Evolutionary conservation across 495 filamentous ascomycete species (phyloP), one percentile per base, ranked within the genome.

Genomic region (Lasiosphaeriaceae sp.): DNA sequence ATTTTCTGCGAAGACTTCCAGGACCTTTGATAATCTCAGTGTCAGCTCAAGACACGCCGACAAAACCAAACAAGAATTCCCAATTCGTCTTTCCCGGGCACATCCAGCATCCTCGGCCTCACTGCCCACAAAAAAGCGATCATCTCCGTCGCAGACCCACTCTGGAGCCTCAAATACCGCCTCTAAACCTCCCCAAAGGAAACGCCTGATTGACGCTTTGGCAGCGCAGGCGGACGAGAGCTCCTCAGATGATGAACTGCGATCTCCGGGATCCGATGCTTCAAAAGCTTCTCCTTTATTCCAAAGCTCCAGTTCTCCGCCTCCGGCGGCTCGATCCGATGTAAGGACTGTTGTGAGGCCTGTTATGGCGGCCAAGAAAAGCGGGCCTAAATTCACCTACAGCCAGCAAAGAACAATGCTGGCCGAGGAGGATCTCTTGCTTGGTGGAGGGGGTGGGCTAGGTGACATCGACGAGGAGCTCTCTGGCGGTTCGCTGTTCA

Each of bases 141-240:
- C 60, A 49, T 55, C 50, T 6, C 63, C 47, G 0, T 52, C 46
- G 16, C 45, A 47, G 19, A 21, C 54, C 23, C 19, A 29, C 4
- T 31, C 50, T 11, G 57, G 41, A 19, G 19, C 41, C 5, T 34
- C 47, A 31, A 5, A 26, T 5, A 22, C 50, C 8, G 21, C 50
- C 29, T 21, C 23, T n/a, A 47, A 56, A 46, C 64, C 47, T 34
- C 55, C 56, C 2, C 71, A 71, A 17, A 77, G 76, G 35, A 76
- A 72, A 52, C 75, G 82, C 17, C 52, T 85, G 23, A 83, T 85
- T 53, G 82, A 85, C 67, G 69, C 73, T 23, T 66, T 85, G n/a
- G 77, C 70, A 14, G 72, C 74, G n/a, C 78, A 81, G 57, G 65
- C 60, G 12, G 55, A 65, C 6, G 59, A 50, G 19, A 60, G 58